Conservation (phyloP, 2,329 filamentous ascomycete species). For the Phyllosticta paracitricarpa region DNA sequence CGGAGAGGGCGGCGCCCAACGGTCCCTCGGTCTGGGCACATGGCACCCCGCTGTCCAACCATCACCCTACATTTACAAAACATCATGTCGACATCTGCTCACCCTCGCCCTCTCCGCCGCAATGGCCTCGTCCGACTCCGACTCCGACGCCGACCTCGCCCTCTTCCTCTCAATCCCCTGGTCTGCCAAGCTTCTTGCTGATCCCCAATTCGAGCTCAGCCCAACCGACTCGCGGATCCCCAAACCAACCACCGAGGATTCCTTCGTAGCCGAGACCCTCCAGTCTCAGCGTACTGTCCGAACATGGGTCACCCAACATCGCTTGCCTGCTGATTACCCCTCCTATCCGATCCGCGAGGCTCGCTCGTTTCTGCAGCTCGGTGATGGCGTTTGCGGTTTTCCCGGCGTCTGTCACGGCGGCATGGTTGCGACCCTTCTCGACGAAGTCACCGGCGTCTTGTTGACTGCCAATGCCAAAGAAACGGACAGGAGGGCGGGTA, state of each 20-base stretch:
- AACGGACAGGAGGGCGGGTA: neutral
- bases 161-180: conserved; percentile 35
- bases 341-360: conserved; percentile 24
- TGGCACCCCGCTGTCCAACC: neutral
- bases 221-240: conserved; percentile 29
- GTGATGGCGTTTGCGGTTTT: conserved; percentile 45
- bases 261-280: conserved; percentile 44
- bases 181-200: conserved; percentile 36
- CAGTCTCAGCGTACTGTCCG: conserved; percentile 41
- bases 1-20: neutral
- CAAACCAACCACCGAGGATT: conserved; percentile 38
- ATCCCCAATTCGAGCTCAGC: conserved; percentile 31
- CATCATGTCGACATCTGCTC: neutral
- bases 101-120: neutral
- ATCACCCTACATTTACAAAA: neutral
- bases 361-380: conserved; percentile 35
- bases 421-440: conserved; percentile 47
- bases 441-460: conserved; percentile 47
- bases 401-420: conserved; percentile 47
- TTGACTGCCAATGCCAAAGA: conserved; percentile 34
- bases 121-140: neutral
- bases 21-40: neutral
- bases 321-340: neutral
- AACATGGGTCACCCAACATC: conserved; percentile 30
- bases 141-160: neutral